These are phyloP conservation scores for Fusarium virguliforme DNA, from an alignment of 2,329 filamentous ascomycete genomes.

Conservation along the genomic window DNA sequence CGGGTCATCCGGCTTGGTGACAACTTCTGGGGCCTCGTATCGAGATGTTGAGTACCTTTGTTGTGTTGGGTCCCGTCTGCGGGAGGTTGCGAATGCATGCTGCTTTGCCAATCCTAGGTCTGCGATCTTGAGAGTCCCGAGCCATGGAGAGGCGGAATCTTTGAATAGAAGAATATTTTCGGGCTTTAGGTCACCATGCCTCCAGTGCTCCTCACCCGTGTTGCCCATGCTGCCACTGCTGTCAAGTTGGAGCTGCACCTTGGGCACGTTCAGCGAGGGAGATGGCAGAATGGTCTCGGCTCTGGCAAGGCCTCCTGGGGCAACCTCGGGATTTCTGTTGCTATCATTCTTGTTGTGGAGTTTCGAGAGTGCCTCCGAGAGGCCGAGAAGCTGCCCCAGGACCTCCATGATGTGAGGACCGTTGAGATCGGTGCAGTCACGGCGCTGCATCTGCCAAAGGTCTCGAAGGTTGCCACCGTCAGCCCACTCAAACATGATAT, in stretches of 20 bases:
- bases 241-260: not conserved
- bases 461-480: conserved; percentile 35
- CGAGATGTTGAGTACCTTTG: conserved; percentile 32
- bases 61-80: conserved; percentile 1
- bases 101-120: conserved; percentile 37
- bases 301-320: not conserved
- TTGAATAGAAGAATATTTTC: conserved; percentile 37
- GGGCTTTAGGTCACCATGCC: conserved; percentile 40
- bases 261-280: not conserved
- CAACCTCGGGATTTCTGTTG: not conserved
- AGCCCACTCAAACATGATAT: conserved; percentile 40
- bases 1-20: conserved; percentile 4
- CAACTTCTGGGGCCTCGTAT: conserved; percentile 40
- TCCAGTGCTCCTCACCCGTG: conserved; percentile 20
- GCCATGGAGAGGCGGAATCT: not conserved
- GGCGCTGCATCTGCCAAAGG: conserved; percentile 16
- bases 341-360: conserved; percentile 21
- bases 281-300: not conserved
- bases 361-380: conserved; percentile 26
- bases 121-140: conserved; percentile 36
- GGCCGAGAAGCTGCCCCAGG: conserved; percentile 28
- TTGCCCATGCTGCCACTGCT: not conserved
- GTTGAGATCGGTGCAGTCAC: not conserved
- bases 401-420: conserved; percentile 17
- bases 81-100: conserved; percentile 22